Percentiles rank a stretch among this genome's conserved stretches.
These are phyloP conservation scores for Xerocomellus dryophilus DNA, from an alignment of 768 basidiomycete genomes.

Conservation along the genomic window DNA sequence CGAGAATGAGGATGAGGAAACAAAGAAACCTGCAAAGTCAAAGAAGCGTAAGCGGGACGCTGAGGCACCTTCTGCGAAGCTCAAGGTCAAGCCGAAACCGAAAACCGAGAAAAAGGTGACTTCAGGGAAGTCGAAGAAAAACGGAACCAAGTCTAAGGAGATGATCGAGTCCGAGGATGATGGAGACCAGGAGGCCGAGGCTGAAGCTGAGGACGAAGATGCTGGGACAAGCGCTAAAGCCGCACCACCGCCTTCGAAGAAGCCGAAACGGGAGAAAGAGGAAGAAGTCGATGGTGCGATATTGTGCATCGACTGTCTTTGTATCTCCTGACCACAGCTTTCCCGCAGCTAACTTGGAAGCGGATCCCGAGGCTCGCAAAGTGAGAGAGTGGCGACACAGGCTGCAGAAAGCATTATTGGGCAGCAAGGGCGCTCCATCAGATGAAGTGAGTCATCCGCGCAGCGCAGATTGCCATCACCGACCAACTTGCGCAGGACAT, in stretches of 20 bases:
- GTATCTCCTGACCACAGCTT: slow-evolving; percentile 4
- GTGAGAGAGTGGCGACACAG: slow-evolving; percentile 92
- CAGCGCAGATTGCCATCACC: slow-evolving; percentile 4
- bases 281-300: slow-evolving; percentile 57
- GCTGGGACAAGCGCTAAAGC: slow-evolving; percentile 50
- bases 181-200: slow-evolving; percentile 49
- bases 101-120: slow-evolving; percentile 41
- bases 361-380: slow-evolving; percentile 62
- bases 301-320: neutral
- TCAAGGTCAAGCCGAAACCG: slow-evolving; percentile 44
- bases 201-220: slow-evolving; percentile 44
- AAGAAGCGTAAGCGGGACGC: slow-evolving; percentile 66
- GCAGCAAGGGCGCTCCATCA: slow-evolving; percentile 59
- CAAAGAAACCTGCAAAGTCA: slow-evolving; percentile 43
- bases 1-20: slow-evolving; percentile 50
- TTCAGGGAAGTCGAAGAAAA: slow-evolving; percentile 46
- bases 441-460: slow-evolving; percentile 48
- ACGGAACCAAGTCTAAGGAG: slow-evolving; percentile 59
- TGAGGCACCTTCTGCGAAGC: slow-evolving; percentile 39
- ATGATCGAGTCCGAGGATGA: slow-evolving; percentile 64
- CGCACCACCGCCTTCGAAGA: slow-evolving; percentile 65
- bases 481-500: slow-evolving; percentile 56
- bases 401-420: slow-evolving; percentile 83
- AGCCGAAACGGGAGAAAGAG: slow-evolving; percentile 56
- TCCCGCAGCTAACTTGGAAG: slow-evolving; percentile 40